These are phyloP conservation scores for Polytrichum formosum DNA, from an alignment of 225 moss, liverwort and hornwort genomes.

Conservation along the genomic window DNA sequence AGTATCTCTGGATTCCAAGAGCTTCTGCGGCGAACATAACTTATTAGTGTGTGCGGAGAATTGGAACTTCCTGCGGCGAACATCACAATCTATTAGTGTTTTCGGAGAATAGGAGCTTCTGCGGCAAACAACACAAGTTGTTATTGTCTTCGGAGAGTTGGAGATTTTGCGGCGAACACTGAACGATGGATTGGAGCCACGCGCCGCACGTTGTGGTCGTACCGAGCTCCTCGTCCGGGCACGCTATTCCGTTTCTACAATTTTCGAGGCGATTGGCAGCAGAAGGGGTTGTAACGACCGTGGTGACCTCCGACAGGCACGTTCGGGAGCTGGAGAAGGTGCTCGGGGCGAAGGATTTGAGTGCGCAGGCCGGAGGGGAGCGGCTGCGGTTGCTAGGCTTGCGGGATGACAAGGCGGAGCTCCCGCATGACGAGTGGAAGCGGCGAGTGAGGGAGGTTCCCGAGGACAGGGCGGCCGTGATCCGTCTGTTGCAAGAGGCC, in stretches of 20 bases:
- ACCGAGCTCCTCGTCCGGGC: neutral
- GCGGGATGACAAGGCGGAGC: constrained; percentile 2
- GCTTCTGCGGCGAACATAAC: too few species aligned
- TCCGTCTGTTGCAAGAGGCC: neutral
- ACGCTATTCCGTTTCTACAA: constrained; percentile 6
- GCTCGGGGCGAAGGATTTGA: neutral
- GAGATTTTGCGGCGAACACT: too few species aligned
- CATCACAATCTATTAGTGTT: too few species aligned
- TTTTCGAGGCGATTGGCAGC: neutral
- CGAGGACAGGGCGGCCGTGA: neutral
- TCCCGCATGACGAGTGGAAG: neutral
- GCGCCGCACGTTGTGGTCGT: constrained; percentile 5
- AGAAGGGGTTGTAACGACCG: neutral
- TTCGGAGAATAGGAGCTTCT: too few species aligned
- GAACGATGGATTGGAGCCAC: too few species aligned
- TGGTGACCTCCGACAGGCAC: constrained; percentile 8
- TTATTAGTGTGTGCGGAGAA: too few species aligned
- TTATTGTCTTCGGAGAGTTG: too few species aligned
- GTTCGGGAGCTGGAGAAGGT: neutral
- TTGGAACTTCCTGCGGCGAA: too few species aligned
- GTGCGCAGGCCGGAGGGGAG: neutral
- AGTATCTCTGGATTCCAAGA: too few species aligned
- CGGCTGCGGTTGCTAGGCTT: neutral
- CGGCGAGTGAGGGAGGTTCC: neutral
- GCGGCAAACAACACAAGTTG: too few species aligned